Evolutionary conservation across 768 basidiomycete species (phyloP), one percentile per base, ranked within the genome.

Genomic region (Collybia sordida): DNA sequence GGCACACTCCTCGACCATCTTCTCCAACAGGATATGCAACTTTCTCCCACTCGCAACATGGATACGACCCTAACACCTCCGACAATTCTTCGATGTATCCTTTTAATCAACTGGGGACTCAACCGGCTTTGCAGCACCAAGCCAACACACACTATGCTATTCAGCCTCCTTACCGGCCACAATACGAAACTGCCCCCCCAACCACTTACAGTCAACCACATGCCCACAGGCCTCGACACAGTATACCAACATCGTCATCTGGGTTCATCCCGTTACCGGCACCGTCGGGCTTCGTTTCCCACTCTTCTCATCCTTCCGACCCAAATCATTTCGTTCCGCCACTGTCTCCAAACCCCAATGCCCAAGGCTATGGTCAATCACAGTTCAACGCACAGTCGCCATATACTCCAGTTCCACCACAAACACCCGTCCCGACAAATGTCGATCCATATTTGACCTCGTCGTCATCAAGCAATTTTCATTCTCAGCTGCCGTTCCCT

Each of bases 221-320:
- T 1, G 59, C 64, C 23, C 74, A 75, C 56, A 81, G 80, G 27
- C 81, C 86, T 11, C 75, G 88, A 45, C 83, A 86, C 56, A 89
- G 84, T 56, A 69, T 88, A 51, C 86, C 87, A 17, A 59, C 79
- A 0, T 68, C 81, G 6, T 82, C 87, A 0, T 86, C 88, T 9
- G 87, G 88, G 11, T 91, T 89, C 58, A 69, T 80, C 46, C 83
- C 87, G 34, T 60, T 86, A 39, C 62, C 74, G 22, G 74, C 66
- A 34, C 59, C 73, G 11, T 65, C 75, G 5, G 63, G 67, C 42
- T 77, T 75, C 58, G 49, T 62, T n/a, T 66, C 72, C 18, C 58
- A 70, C 46, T 56, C 70, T n/a, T 72, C 79, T 37, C 78, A 79
- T 56, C 69, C 75, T 15, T 72, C 78, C 18, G 65, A 64, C 31